Evolutionary conservation across 495 filamentous ascomycete genomes (phyloP).

Genomic region (Annulohypoxylon nitens): DNA sequence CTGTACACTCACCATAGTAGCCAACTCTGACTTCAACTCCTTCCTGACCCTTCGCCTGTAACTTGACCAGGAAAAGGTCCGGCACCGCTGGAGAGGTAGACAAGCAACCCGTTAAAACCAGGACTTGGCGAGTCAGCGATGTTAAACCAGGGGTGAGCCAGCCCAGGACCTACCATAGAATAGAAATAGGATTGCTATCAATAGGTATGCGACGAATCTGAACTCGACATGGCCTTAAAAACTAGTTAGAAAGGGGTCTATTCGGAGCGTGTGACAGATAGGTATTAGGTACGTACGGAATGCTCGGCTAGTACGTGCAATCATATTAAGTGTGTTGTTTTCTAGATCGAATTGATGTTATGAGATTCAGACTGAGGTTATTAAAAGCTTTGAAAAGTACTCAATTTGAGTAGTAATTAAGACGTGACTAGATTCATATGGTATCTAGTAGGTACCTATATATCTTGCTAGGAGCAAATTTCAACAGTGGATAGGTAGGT

Average conservation of each 20-base stretch:
- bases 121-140: background rate
- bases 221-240: background rate
- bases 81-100: background rate
- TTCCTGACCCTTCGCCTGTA: slow-evolving; percentile 1
- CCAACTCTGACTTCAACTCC: background rate
- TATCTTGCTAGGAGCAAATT: too few species aligned
- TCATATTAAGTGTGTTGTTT: background rate
- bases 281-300: background rate
- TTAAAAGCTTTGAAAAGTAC: too few species aligned
- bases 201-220: background rate
- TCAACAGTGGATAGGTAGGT: too few species aligned
- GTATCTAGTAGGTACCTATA: too few species aligned
- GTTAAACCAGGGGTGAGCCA: too few species aligned
- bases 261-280: background rate
- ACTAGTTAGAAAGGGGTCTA: background rate
- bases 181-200: slow-evolving; percentile 7
- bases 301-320: background rate
- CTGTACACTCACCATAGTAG: background rate
- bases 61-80: background rate
- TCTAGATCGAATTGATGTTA: background rate
- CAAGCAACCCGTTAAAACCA: slow-evolving; percentile 11
- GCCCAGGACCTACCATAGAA: background rate
- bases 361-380: background rate
- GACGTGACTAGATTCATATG: too few species aligned
- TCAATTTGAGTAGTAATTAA: too few species aligned